phyloP scores from a whole-genome alignment of 108 stramenopile species.

The Skeletonema grethae region DNA sequence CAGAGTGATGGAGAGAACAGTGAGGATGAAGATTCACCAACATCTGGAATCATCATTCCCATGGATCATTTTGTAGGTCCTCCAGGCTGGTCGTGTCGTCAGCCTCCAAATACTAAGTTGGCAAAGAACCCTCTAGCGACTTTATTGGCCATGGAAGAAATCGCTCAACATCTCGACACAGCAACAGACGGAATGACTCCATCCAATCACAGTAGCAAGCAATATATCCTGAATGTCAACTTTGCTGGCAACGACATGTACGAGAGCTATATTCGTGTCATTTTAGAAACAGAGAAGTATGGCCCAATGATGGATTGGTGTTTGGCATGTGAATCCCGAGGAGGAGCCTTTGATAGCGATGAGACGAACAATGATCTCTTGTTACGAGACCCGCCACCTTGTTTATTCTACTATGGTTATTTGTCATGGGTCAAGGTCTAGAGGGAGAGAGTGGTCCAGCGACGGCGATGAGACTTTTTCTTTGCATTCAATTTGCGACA shows the following conservation, averaged over 20 bases:
- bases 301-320: conserved; percentile 21
- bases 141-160: conserved; percentile 55
- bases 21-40: conserved; percentile 9
- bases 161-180: conserved; percentile 19
- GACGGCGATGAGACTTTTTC: too few species aligned
- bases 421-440: conserved; percentile 26
- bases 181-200: background rate
- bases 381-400: conserved; percentile 17
- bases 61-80: conserved; percentile 54
- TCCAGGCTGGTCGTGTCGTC: conserved; percentile 31
- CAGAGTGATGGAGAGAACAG: conserved; percentile 26
- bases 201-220: background rate
- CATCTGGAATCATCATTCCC: conserved; percentile 19
- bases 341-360: conserved; percentile 3
- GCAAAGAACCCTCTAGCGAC: conserved; percentile 63
- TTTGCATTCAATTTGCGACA: too few species aligned
- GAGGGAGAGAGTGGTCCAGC: background rate
- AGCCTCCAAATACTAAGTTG: conserved; percentile 19
- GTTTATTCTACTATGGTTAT: conserved; percentile 50
- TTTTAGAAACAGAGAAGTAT: conserved; percentile 37
- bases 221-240: conserved; percentile 81
- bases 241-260: conserved; percentile 85
- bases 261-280: conserved; percentile 74
- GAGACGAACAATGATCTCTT: conserved; percentile 1
- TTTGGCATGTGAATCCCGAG: conserved; percentile 7